Evolutionary conservation across 1,284 basidiomycete genomes (phyloP).

Genomic region (Somion occarium): DNA sequence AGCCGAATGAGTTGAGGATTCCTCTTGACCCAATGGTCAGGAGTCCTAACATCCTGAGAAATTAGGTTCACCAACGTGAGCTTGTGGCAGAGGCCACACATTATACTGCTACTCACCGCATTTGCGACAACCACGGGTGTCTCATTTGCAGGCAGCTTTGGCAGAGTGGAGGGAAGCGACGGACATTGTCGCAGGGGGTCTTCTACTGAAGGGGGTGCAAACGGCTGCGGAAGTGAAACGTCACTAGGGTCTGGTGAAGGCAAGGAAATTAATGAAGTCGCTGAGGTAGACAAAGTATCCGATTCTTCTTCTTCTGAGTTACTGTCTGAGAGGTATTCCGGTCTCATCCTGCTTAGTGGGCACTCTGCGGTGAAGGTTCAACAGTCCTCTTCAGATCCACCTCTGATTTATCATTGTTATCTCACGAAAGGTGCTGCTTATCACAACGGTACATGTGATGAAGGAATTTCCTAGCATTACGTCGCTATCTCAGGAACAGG

Average conservation of each 20-base stretch:
- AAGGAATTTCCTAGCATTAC: background rate
- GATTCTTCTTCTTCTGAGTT: too few relatives aligned
- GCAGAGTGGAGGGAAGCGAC: conserved; percentile 11
- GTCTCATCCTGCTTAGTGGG: too few relatives aligned
- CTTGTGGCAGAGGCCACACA: background rate
- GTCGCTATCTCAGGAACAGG: conserved; percentile 11
- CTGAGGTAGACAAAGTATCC: background rate
- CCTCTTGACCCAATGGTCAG: conserved; percentile 40
- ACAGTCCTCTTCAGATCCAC: too few relatives aligned
- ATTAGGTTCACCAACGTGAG: background rate
- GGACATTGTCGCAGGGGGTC: conserved; percentile 10
- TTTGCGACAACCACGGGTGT: conserved; percentile 10
- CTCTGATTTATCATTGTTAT: too few relatives aligned
- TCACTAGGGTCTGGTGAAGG: background rate
- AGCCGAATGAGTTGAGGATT: conserved; percentile 40
- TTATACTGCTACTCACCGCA: conserved; percentile 9
- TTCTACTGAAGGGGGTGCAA: conserved; percentile 11
- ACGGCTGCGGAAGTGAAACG: conserved; percentile 10
- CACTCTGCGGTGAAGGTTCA: too few relatives aligned
- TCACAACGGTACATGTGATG: background rate
- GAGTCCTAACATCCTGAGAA: conserved; percentile 29
- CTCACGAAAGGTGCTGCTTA: background rate
- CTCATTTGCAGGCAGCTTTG: conserved; percentile 13
- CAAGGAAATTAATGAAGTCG: background rate
- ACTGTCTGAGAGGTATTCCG: too few relatives aligned